phyloP scores from a whole-genome alignment of 164 flowering plant species.

The Sedum album region DNA sequence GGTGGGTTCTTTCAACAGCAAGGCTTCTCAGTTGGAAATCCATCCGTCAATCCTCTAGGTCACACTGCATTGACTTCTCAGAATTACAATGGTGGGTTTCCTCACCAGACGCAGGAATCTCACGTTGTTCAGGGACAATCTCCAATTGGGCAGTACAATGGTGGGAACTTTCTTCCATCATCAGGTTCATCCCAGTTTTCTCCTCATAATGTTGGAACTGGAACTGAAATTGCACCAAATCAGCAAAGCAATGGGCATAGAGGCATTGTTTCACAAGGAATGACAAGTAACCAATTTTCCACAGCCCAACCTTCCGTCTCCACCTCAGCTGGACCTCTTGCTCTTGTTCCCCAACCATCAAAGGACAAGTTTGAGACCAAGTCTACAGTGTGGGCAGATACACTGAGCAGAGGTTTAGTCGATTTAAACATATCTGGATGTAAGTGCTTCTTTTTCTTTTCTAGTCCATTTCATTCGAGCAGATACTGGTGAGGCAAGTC shows the following conservation, averaged over 20 bases:
- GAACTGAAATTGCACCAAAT: constrained; percentile 16
- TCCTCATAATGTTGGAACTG: constrained; percentile 12
- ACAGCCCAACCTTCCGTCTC: constrained; percentile 26
- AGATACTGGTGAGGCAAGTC: not conserved
- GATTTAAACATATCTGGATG: constrained; percentile 93
- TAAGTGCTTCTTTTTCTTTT: constrained; percentile 33
- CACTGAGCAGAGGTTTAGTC: constrained; percentile 86
- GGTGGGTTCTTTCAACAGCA: constrained; percentile 19
- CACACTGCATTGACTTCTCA: constrained; percentile 7
- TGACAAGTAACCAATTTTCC: constrained; percentile 11
- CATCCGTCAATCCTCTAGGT: not conserved
- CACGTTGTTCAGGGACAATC: constrained; percentile 2
- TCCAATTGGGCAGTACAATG: constrained; percentile 5
- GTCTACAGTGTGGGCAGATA: constrained; percentile 95
- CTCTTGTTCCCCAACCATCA: constrained; percentile 42
- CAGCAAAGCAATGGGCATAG: constrained; percentile 25
- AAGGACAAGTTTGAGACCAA: constrained; percentile 83
- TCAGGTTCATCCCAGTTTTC: constrained; percentile 18
- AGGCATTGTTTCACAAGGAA: constrained; percentile 24
- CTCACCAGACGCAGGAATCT: constrained; percentile 14
- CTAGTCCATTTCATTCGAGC: not conserved
- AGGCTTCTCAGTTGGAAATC: constrained; percentile 2
- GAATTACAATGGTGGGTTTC: constrained; percentile 17
- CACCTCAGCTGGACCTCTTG: constrained; percentile 29
- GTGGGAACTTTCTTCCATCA: constrained; percentile 8